phyloP scores from a whole-genome alignment of 108 stramenopile species.

The Fistulifera solaris region DNA sequence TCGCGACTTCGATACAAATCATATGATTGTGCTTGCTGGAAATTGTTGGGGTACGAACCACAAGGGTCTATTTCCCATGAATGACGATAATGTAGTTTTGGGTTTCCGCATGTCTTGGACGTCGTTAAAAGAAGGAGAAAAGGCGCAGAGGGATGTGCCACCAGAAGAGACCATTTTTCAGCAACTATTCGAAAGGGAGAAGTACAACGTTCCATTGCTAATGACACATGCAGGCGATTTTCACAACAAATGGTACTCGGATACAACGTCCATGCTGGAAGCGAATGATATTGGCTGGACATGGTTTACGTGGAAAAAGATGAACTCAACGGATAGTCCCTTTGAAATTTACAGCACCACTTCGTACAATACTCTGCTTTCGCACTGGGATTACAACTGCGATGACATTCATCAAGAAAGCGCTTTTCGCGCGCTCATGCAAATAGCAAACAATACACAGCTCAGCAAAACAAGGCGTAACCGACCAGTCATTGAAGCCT shows the following conservation, averaged over 20 bases:
- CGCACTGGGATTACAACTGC: not conserved
- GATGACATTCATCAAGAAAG: too few species aligned
- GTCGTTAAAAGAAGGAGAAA: too few species aligned
- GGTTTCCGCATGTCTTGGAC: not conserved
- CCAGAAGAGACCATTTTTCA: not conserved
- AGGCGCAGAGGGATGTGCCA: too few species aligned
- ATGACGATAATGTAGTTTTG: not conserved
- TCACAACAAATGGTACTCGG: constrained; percentile 1
- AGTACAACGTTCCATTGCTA: not conserved
- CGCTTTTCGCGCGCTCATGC: not conserved
- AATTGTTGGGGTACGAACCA: constrained; percentile 1
- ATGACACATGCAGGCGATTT: not conserved
- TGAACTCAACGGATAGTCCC: not conserved
- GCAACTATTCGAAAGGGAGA: not conserved
- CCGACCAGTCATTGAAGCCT: not conserved
- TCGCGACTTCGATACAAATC: not conserved
- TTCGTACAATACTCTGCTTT: not conserved
- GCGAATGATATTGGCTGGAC: constrained; percentile 1
- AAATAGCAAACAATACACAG: not conserved
- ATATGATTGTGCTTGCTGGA: constrained; percentile 2
- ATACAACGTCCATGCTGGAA: not conserved
- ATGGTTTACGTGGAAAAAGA: not conserved
- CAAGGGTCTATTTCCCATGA: constrained; percentile 1
- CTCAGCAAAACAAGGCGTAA: not conserved
- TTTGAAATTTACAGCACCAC: not conserved